Evolutionary conservation across 176 grass and related monocot genomes (phyloP), one percentile per base, ranked within the genome.

Genomic region (Ensete ventricosum): DNA sequence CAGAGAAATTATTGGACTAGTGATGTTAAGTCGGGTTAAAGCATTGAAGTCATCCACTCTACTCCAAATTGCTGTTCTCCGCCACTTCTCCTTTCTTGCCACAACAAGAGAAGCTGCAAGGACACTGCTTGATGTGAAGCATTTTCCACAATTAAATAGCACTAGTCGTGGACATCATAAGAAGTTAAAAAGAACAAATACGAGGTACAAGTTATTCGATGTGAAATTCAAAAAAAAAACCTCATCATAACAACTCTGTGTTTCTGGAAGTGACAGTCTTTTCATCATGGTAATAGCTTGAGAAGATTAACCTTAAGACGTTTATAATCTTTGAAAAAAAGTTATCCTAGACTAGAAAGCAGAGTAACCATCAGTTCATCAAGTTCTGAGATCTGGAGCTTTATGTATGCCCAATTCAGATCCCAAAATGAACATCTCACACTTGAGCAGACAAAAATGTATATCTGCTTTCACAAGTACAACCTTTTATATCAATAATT

Each of bases 1-100:
- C 72, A 98, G 77, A 34, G 94, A 98, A 87, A 98, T 98, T 78
- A 93, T 93, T 55, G 90, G 94, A 83, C 90, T 98, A 17, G 75
- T 82, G 79, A 98, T 89, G 68, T 79, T 53, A 3, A 91, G 52
- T 16, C 79, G 83, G 14, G 90, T 90, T 71, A 93, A 78, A 75
- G 80, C 86, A 55, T 81, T 73, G 76, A 98, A 98, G 73, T 98
- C 87, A 57, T 82, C 77, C 23, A 98, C 94, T 48, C 89, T 82
- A 78, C 60, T 91, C 88, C 94, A 93, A 53, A 98, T 51, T 72
- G 83, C 78, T 73, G 63, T 79, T 82, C 87, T 90, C 63, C 90
- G 84, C 94, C 94, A 98, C 80, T 58, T 82, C 73, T 98, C 94
- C 67, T 86, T 87, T 60, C 75, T 91, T 19, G 88, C 92, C 19